phyloP scores from a whole-genome alignment of 2,329 filamentous ascomycete genomes.

The Calycina herbarum region DNA sequence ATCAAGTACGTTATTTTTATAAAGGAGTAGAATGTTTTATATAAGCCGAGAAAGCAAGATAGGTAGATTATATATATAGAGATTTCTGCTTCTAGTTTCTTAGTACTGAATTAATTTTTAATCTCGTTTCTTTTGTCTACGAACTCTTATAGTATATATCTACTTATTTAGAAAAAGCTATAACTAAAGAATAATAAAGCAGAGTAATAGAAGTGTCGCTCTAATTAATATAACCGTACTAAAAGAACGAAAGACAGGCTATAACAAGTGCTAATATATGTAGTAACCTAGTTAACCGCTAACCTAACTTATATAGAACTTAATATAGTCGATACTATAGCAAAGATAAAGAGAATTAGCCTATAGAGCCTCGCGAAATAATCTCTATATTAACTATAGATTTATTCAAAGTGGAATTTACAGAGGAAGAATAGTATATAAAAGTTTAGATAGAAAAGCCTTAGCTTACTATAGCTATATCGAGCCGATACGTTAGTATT shows the following conservation, averaged over 20 bases:
- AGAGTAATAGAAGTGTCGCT: too few species aligned
- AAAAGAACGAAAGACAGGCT: neutral
- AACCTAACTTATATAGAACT: slow-evolving; percentile 18
- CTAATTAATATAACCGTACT: neutral
- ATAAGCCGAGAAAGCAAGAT: too few species aligned
- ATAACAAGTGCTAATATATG: neutral
- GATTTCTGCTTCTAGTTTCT: too few species aligned
- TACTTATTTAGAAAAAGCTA: too few species aligned
- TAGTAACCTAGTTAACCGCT: slow-evolving; percentile 8
- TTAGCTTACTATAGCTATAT: slow-evolving; percentile 38
- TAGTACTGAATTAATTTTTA: too few species aligned
- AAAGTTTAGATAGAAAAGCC: slow-evolving; percentile 29
- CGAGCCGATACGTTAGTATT: slow-evolving; percentile 31
- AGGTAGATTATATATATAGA: too few species aligned
- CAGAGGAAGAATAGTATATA: slow-evolving; percentile 14
- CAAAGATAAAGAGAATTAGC: slow-evolving; percentile 16
- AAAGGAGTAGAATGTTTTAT: too few species aligned
- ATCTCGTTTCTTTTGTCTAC: too few species aligned
- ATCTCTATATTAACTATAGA: slow-evolving; percentile 12
- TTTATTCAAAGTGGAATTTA: slow-evolving; percentile 7
- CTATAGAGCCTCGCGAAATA: slow-evolving; percentile 19
- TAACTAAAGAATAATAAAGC: too few species aligned
- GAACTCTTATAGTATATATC: too few species aligned
- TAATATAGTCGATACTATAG: slow-evolving; percentile 9
- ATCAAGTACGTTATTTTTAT: too few species aligned